These are phyloP conservation scores for Halophytophthora batemanensis DNA, from an alignment of 352 stramenopile genomes.

Conservation along the genomic window DNA sequence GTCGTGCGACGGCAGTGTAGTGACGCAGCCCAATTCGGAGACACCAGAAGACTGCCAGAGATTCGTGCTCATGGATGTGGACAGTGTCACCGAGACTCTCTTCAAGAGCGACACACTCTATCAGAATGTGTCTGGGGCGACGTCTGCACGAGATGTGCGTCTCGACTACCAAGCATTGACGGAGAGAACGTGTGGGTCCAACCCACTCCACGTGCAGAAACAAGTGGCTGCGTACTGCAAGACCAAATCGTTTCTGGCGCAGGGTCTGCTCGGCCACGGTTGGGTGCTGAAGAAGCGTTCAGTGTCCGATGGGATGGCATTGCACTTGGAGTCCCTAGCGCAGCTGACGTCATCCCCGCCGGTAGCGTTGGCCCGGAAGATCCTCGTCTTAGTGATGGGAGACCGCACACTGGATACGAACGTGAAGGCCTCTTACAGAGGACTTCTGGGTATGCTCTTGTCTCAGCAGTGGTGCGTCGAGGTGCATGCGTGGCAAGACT, in stretches of 20 bases:
- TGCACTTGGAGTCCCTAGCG: no score
- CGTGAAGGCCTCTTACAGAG: slow-evolving; percentile 13
- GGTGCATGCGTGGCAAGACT: slow-evolving; percentile 22
- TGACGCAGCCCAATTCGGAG: slow-evolving; percentile 10
- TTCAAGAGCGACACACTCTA: slow-evolving; percentile 13
- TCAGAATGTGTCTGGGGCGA: slow-evolving; percentile 4
- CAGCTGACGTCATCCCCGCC: no score
- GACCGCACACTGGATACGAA: slow-evolving; percentile 1
- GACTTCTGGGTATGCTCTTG: slow-evolving; percentile 17
- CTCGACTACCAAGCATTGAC: slow-evolving; percentile 18
- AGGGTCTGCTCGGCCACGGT: slow-evolving; percentile 9
- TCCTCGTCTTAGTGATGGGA: slow-evolving; percentile 12
- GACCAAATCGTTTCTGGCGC: slow-evolving; percentile 13
- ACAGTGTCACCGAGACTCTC: slow-evolving; percentile 10
- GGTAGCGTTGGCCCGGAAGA: no score
- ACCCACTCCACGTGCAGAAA: slow-evolving; percentile 7
- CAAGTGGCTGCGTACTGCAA: slow-evolving; percentile 15
- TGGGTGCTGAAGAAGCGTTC: slow-evolving; percentile 6
- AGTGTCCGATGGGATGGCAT: slow-evolving; percentile 10
- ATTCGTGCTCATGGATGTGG: slow-evolving; percentile 18
- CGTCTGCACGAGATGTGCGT: slow-evolving; percentile 10
- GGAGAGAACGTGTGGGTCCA: slow-evolving; percentile 7
- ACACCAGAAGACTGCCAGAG: slow-evolving; percentile 15
- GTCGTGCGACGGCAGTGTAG: no score
- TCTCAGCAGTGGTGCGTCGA: slow-evolving; percentile 16